Percentiles rank a stretch among this genome's conserved stretches.
These are phyloP conservation scores for Gonium pectorale DNA, from an alignment of 139 green algal genomes.

Conservation along the genomic window DNA sequence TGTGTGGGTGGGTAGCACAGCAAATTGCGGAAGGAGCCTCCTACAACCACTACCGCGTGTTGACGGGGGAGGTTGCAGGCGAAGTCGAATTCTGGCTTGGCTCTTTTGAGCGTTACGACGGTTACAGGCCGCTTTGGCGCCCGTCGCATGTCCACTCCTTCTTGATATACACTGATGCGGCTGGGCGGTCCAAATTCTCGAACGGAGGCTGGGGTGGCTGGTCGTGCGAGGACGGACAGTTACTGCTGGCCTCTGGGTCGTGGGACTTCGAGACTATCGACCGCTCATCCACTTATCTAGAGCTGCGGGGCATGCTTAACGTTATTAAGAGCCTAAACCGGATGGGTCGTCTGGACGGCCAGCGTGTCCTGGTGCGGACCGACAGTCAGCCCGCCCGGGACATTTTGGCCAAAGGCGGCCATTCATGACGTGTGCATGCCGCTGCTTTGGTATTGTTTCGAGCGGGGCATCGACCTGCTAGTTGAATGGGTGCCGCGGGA, in stretches of 20 bases:
- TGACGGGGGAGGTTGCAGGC: neutral
- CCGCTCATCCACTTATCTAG: neutral
- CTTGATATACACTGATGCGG: neutral
- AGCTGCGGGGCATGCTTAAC: neutral
- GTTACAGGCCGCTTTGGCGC: neutral
- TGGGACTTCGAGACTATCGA: neutral
- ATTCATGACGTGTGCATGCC: neutral
- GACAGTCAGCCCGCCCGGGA: constrained; percentile 1
- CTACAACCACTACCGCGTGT: neutral
- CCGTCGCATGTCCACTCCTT: neutral
- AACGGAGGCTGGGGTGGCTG: constrained; percentile 9
- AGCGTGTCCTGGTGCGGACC: neutral
- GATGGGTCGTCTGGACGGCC: neutral
- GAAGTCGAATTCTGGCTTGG: neutral
- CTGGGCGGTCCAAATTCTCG: neutral
- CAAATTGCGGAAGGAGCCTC: neutral
- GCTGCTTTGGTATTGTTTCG: constrained; percentile 27
- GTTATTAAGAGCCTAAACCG: neutral
- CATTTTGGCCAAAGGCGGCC: neutral
- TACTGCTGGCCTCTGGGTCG: neutral
- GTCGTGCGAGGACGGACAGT: neutral
- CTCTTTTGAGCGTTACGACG: neutral
- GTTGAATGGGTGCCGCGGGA: constrained; percentile 16
- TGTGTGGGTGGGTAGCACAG: neutral
- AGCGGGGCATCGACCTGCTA: neutral